phyloP scores from a whole-genome alignment of 257 asterid species.

The Dorcoceras hygrometricum region DNA sequence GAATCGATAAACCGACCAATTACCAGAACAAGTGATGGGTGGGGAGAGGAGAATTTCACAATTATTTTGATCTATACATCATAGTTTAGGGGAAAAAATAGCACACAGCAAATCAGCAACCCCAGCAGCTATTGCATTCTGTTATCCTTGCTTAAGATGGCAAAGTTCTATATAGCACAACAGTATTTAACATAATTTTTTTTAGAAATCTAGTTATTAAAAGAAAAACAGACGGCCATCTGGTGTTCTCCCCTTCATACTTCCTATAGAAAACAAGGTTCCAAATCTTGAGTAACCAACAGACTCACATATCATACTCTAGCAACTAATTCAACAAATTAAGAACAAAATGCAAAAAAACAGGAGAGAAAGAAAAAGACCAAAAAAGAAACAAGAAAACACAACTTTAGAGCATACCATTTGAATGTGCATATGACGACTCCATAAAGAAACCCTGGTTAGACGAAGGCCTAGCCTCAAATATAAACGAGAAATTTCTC shows the following conservation, averaged over 20 bases:
- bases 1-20: neutral
- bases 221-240: neutral
- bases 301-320: conserved; percentile 11
- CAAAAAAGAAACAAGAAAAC: neutral
- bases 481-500: conserved; percentile 69
- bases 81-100: neutral
- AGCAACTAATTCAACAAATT: neutral
- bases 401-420: conserved; percentile 36
- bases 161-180: no score
- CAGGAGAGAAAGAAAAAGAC: neutral
- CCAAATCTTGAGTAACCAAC: neutral
- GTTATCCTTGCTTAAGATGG: neutral
- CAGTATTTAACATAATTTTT: neutral
- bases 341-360: neutral
- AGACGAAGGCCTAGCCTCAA: conserved; percentile 76
- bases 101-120: neutral
- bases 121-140: neutral
- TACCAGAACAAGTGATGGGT: neutral
- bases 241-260: neutral
- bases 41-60: neutral
- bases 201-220: neutral
- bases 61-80: neutral
- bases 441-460: conserved; percentile 85
- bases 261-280: neutral
- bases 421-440: conserved; percentile 69